Percentiles rank a stretch among this genome's conserved stretches.
Evolutionary conservation across 1,284 basidiomycete genomes (phyloP).

Genomic region (Ceratobasidium sp.): DNA sequence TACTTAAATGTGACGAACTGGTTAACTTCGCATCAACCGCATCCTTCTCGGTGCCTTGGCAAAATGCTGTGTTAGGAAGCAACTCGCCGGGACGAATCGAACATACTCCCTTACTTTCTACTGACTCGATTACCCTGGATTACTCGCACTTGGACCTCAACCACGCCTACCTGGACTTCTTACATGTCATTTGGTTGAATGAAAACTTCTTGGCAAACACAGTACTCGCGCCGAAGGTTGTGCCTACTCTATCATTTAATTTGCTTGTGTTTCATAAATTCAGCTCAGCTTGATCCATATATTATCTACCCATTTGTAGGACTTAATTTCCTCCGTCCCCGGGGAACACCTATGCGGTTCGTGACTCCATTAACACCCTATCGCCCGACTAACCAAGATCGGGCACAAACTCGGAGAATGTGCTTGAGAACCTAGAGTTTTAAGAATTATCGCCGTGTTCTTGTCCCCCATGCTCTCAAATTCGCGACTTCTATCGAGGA

Average conservation of each 20-base stretch:
- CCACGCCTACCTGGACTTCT: conserved; percentile 1
- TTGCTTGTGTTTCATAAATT: too few species aligned
- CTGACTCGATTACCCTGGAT: too few species aligned
- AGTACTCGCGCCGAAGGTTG: background rate
- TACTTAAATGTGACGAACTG: background rate
- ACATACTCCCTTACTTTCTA: too few species aligned
- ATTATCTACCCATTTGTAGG: background rate
- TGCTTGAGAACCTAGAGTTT: background rate
- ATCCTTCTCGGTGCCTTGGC: conserved; percentile 34
- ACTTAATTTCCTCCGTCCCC: background rate
- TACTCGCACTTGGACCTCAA: conserved; percentile 24
- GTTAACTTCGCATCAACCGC: conserved; percentile 5
- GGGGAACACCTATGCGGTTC: background rate
- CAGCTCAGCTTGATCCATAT: background rate
- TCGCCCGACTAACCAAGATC: conserved; percentile 4
- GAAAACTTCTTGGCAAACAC: conserved; percentile 14
- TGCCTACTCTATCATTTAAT: too few species aligned
- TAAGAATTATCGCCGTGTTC: conserved; percentile 32
- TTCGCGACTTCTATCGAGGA: conserved; percentile 32
- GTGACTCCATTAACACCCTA: background rate
- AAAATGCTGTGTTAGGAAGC: conserved; percentile 10
- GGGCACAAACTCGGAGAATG: conserved; percentile 40
- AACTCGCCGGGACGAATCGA: too few species aligned
- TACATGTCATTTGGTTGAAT: conserved; percentile 6
- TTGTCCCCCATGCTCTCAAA: conserved; percentile 5